These are phyloP conservation scores for Penicillium cataractarum DNA, from an alignment of 495 filamentous ascomycete species.

Conservation along the genomic window DNA sequence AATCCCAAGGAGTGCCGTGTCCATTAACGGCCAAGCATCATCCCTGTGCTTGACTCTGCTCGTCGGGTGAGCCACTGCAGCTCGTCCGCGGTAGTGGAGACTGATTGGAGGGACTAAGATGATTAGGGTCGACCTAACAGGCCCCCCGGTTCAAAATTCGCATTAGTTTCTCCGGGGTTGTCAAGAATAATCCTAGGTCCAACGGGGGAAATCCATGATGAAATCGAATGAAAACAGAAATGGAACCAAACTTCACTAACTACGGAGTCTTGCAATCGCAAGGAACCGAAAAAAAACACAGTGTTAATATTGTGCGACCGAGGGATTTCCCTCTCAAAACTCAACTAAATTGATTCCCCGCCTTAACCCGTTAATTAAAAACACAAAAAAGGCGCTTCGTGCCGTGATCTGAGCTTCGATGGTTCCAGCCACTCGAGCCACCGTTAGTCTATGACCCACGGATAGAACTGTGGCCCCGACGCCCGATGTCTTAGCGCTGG, in stretches of 20 bases:
- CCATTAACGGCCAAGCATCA: conserved; percentile 2
- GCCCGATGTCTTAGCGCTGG: conserved; percentile 10
- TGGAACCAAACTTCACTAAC: too few species aligned
- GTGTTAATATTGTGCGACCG: conserved; percentile 12
- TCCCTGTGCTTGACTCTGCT: background rate
- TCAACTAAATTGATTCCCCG: conserved; percentile 11
- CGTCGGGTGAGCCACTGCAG: background rate
- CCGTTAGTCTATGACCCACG: background rate
- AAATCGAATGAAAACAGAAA: background rate
- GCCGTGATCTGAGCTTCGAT: conserved; percentile 1
- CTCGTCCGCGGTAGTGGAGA: background rate
- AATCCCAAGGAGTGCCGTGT: background rate
- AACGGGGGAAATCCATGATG: too few species aligned
- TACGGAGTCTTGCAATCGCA: too few species aligned
- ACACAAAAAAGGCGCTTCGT: conserved; percentile 3
- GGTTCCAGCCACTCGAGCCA: background rate
- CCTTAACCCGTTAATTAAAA: background rate
- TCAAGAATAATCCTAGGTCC: background rate
- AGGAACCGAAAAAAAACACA: too few species aligned
- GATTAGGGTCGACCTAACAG: background rate
- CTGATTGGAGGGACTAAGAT: background rate
- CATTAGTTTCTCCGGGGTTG: background rate
- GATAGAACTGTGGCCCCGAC: conserved; percentile 26
- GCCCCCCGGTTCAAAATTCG: background rate
- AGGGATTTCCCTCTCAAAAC: conserved; percentile 14